Evolutionary conservation across 805 yeast genomes (phyloP), one percentile per base, ranked within the genome.

Genomic region (Zygosaccharomyces bisporus): DNA sequence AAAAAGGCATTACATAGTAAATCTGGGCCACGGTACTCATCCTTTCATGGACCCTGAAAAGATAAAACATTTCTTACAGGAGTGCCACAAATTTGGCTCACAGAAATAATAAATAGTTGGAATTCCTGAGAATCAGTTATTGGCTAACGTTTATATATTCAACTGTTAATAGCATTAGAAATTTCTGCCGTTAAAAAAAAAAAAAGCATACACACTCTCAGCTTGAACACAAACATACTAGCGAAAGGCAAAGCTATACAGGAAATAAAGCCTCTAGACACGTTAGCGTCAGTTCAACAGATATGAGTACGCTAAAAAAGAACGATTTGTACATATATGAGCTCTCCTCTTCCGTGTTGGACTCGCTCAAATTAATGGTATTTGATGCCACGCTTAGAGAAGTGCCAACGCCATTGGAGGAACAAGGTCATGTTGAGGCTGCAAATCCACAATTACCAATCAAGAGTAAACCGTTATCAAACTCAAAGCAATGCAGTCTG

Each of bases 11-110:
- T 93, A 93, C 69, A 91, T 93, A 54, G 83, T 91, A 56, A 93
- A 93, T 71, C 86, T 93, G 60, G 99, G 99, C 37, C 99, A 93
- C 58, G 99, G 99, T 13, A 93, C 99, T 17, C 97, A 89, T 64
- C 99, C 99, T 17, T 88, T 86, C 69, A 89, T 93, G 95, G 84
- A 87, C 52, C 96, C 98, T 8, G 95, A 86, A 52, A 84, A 84
- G 64, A 78, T 93, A 50, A 81, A 79, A 48, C 86, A 80, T 68
- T 93, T 93, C 70, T 72, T 93, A 60, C 71, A 87, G 66, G 96
- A 88, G 65, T 84, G 93, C 56, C 95, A 88, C 64, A 77, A 90
- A 57, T 64, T 85, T 43, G 95, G 95, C 7, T 69, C 77, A 6
- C 63, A 66, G 49, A 71, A 60, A 41, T 41, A 42, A 16, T 21